phyloP scores from a whole-genome alignment of 2,329 filamentous ascomycete genomes.

The Fusarium haematococcum region DNA sequence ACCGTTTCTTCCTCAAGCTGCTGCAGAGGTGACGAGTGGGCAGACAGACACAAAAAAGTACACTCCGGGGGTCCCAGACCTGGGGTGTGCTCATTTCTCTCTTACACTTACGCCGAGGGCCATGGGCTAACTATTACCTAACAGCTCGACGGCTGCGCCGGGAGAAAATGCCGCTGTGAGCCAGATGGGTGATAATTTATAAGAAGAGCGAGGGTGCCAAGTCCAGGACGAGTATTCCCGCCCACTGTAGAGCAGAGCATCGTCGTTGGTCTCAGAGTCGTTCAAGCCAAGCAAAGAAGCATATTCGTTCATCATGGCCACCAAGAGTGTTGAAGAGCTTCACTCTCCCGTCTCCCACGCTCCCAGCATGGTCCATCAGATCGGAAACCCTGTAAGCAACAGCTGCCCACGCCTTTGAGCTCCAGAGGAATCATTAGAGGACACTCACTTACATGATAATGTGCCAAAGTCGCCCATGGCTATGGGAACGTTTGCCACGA shows the following conservation, averaged over 20 bases:
- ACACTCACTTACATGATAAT: neutral
- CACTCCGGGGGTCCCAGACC: neutral
- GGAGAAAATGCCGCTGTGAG: neutral
- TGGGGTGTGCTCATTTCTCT: conserved; percentile 11
- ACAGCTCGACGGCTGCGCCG: conserved; percentile 1
- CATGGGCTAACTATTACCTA: conserved; percentile 29
- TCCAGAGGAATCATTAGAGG: neutral
- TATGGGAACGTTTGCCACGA: conserved; percentile 47
- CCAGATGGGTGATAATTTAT: conserved; percentile 3
- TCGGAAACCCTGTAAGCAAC: conserved; percentile 25
- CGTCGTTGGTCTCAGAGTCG: neutral
- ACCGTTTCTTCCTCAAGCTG: neutral
- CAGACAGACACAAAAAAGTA: neutral
- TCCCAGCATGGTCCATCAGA: neutral
- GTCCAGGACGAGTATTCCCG: neutral
- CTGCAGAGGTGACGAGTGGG: neutral
- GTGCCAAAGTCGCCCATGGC: conserved; percentile 34
- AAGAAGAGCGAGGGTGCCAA: conserved; percentile 17
- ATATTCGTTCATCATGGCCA: conserved; percentile 10
- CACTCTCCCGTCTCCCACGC: conserved; percentile 1
- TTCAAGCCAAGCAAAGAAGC: neutral
- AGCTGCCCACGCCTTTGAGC: neutral
- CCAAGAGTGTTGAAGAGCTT: conserved; percentile 24
- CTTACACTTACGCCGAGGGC: neutral
- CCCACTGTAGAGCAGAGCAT: neutral